These are phyloP conservation scores for Lactarius trivialis DNA, from an alignment of 768 basidiomycete species.

Conservation along the genomic window DNA sequence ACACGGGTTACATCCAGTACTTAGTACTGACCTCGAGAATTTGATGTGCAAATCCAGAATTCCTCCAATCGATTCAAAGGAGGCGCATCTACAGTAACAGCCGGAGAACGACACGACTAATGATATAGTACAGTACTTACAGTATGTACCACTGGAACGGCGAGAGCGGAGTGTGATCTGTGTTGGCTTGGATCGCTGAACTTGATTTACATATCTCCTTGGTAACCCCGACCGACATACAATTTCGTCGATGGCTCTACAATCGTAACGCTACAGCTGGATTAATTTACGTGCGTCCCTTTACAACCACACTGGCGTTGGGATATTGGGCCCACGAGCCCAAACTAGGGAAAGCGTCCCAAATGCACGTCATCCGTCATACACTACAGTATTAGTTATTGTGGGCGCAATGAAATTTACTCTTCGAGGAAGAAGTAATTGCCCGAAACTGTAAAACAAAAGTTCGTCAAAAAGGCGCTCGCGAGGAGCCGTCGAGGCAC, in stretches of 20 bases:
- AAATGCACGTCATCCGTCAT: neutral
- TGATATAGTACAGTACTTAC: too few species aligned
- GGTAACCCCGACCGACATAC: constrained; percentile 1
- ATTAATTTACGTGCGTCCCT: constrained; percentile 5
- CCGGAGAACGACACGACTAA: too few species aligned
- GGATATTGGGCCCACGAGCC: neutral
- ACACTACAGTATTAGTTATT: neutral
- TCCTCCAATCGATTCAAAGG: too few species aligned
- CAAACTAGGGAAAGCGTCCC: neutral
- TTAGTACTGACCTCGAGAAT: too few species aligned
- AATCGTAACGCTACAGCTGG: constrained; percentile 13
- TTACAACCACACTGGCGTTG: neutral
- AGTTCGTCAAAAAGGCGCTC: neutral
- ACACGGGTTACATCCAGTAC: too few species aligned
- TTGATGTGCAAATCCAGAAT: too few species aligned
- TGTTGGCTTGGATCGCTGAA: neutral
- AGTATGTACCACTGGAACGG: neutral
- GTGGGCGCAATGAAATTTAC: constrained; percentile 29
- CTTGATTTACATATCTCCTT: neutral
- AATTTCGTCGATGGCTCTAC: neutral
- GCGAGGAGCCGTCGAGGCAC: constrained; percentile 24
- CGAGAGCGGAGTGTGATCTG: neutral
- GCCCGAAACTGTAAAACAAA: constrained; percentile 48
- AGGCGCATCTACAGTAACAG: too few species aligned
- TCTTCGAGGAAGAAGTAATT: constrained; percentile 95